Percentiles rank a stretch among this genome's conserved stretches.
phyloP scores from a whole-genome alignment of 768 basidiomycete genomes.

The Suillus brevipes region DNA sequence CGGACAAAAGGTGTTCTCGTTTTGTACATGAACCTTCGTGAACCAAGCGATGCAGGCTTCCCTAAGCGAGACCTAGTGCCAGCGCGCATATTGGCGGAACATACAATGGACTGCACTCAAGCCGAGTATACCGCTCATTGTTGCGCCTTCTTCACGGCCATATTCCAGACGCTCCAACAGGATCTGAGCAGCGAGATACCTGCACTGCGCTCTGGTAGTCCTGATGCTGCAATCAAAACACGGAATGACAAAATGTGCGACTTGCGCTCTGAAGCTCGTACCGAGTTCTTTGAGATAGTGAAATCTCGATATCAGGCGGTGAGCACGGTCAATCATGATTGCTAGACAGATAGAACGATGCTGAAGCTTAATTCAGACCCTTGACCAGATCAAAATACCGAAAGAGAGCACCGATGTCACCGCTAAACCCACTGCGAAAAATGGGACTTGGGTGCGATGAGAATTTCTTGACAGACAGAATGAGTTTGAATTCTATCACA shows the following conservation, averaged over 20 bases:
- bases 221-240: neutral
- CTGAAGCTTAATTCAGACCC: neutral
- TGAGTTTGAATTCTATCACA: no score
- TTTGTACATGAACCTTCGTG: slow-evolving; percentile 19
- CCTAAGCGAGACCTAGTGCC: slow-evolving; percentile 17
- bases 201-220: no score
- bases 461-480: no score
- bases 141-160: slow-evolving; percentile 17
- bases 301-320: neutral
- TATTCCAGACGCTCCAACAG: slow-evolving; percentile 10
- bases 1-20: slow-evolving; percentile 16
- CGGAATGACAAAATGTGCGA: slow-evolving; percentile 4
- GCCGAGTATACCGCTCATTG: slow-evolving; percentile 9
- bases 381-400: neutral
- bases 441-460: no score
- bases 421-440: no score
- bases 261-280: neutral
- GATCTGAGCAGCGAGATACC: no score
- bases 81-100: slow-evolving; percentile 14
- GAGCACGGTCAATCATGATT: neutral
- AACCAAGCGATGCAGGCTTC: slow-evolving; percentile 7
- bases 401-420: no score
- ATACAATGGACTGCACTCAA: neutral
- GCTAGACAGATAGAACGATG: neutral
- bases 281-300: slow-evolving; percentile 2